phyloP scores from a whole-genome alignment of 2,329 filamentous ascomycete genomes.

The Cladosporium halotolerans region DNA sequence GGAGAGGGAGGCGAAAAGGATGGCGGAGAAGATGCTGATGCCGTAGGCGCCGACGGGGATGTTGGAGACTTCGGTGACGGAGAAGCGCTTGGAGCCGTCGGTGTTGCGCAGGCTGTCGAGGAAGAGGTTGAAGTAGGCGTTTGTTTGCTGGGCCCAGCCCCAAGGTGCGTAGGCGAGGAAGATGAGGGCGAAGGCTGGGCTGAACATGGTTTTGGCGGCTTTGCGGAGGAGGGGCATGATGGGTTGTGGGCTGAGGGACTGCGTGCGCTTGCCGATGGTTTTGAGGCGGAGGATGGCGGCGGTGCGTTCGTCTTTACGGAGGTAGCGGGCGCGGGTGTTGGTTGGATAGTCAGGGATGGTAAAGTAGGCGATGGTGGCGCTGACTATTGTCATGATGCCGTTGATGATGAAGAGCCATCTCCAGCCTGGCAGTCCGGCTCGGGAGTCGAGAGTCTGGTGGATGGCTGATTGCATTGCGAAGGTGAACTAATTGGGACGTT shows the following conservation, averaged over 20 bases:
- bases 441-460: conserved; percentile 38
- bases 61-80: background rate
- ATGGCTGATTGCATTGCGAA: conserved; percentile 55
- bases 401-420: conserved; percentile 49
- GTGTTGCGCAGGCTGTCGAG: conserved; percentile 7
- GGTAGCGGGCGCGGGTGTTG: conserved; percentile 6
- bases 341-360: conserved; percentile 10
- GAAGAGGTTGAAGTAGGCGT: conserved; percentile 11
- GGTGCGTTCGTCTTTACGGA: background rate
- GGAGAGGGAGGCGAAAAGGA: conserved; percentile 4
- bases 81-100: conserved; percentile 4
- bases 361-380: conserved; percentile 1
- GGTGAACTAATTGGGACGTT: conserved; percentile 34
- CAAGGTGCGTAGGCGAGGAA: conserved; percentile 9
- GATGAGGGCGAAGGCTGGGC: background rate
- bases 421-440: conserved; percentile 49
- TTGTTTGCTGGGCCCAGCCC: conserved; percentile 6
- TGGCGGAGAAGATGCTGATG: conserved; percentile 2
- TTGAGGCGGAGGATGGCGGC: background rate
- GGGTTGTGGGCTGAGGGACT: background rate
- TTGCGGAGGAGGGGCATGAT: conserved; percentile 1
- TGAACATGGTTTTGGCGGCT: conserved; percentile 4
- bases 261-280: conserved; percentile 7
- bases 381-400: conserved; percentile 42
- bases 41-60: conserved; percentile 6